Conservation (phyloP, 208 protist genomes). For the Trypanosoma scelopori region DNA sequence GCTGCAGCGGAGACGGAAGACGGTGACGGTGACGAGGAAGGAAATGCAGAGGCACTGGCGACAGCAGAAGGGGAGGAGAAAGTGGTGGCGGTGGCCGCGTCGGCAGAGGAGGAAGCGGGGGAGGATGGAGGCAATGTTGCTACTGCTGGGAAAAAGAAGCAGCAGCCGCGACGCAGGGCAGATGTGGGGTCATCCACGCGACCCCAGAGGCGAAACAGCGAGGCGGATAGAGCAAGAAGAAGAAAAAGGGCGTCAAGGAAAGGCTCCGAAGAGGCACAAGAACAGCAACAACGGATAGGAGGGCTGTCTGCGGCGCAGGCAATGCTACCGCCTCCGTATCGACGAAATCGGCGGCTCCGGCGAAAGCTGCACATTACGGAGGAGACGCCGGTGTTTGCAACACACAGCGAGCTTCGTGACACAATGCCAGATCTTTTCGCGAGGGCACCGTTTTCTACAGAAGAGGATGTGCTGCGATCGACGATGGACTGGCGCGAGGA, state of each 20-base stretch:
- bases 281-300: slow-evolving; percentile 23
- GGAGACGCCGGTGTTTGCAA: slow-evolving; percentile 51
- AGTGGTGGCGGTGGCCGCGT: not conserved
- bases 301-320: slow-evolving; percentile 41
- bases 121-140: not conserved
- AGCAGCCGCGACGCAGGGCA: not conserved
- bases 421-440: slow-evolving; percentile 33
- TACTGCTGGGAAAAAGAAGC: not conserved
- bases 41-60: not conserved
- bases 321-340: slow-evolving; percentile 56
- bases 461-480: slow-evolving; percentile 69
- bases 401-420: slow-evolving; percentile 60
- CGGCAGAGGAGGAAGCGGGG: not conserved
- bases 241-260: not conserved
- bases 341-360: slow-evolving; percentile 48
- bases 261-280: not conserved
- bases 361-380: slow-evolving; percentile 42
- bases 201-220: not conserved
- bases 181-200: not conserved
- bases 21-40: not conserved
- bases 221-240: not conserved
- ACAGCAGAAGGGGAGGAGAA: slow-evolving; percentile 10
- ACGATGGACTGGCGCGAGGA: slow-evolving; percentile 66
- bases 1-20: not conserved
- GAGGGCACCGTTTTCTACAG: slow-evolving; percentile 64